A percentile compares a stretch with the other conserved stretches of the same genome.
Evolutionary conservation across 2,329 filamentous ascomycete genomes (phyloP).

Genomic region (Zopfia rhizophila): DNA sequence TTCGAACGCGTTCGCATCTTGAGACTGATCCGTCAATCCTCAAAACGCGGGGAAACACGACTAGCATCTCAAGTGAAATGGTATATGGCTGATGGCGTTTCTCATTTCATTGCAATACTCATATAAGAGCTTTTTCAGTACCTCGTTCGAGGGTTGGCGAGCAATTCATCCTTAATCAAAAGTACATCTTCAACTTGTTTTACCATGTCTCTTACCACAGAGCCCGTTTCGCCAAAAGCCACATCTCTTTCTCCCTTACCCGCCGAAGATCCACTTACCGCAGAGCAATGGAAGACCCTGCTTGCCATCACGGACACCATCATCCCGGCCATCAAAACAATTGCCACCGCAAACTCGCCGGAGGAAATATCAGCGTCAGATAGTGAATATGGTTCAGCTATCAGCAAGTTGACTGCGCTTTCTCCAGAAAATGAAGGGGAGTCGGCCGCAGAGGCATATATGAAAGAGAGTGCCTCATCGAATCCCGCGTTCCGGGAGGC

Average conservation of each 20-base stretch:
- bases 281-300: conserved; percentile 68
- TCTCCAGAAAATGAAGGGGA: conserved; percentile 49
- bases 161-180: too few relatives aligned
- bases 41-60: too few relatives aligned
- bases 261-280: conserved; percentile 59
- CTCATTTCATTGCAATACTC: neutral
- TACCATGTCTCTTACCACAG: conserved; percentile 39
- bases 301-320: conserved; percentile 67
- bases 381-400: conserved; percentile 60
- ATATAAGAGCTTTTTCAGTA: conserved; percentile 14
- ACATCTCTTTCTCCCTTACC: conserved; percentile 60
- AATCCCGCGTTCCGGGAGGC: conserved; percentile 65
- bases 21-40: too few relatives aligned
- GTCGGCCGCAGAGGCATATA: conserved; percentile 62
- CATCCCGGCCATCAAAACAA: conserved; percentile 67
- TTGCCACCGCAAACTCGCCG: conserved; percentile 45
- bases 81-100: too few relatives aligned
- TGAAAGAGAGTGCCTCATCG: conserved; percentile 63
- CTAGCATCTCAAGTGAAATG: too few relatives aligned
- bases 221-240: conserved; percentile 46
- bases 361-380: conserved; percentile 61
- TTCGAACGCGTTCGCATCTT: too few relatives aligned
- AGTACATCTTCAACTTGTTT: too few relatives aligned
- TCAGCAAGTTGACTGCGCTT: conserved; percentile 47
- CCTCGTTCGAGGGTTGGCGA: too few relatives aligned